phyloP scores from a whole-genome alignment of 1,284 basidiomycete genomes.

The Apiotrichum gracile region DNA sequence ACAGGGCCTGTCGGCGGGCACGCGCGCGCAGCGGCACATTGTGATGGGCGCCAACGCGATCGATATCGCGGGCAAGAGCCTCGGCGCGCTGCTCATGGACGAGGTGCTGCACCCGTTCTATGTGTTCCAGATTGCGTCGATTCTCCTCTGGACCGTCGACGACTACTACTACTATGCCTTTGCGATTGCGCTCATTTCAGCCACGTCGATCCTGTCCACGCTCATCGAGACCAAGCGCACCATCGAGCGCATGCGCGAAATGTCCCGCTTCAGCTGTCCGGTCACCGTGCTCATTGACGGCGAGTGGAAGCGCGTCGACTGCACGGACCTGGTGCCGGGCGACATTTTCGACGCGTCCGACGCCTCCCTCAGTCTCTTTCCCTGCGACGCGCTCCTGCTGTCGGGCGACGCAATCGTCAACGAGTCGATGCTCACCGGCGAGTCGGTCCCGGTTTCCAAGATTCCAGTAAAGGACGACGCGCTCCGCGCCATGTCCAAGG shows the following conservation, averaged over 20 bases:
- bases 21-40: slow-evolving; percentile 60
- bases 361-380: slow-evolving; percentile 67
- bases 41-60: slow-evolving; percentile 86
- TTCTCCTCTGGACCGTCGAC: slow-evolving; percentile 89
- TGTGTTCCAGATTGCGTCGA: slow-evolving; percentile 96
- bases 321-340: slow-evolving; percentile 79
- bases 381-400: slow-evolving; percentile 69
- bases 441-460: slow-evolving; percentile 63
- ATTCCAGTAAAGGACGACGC: slow-evolving; percentile 66
- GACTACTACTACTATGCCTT: slow-evolving; percentile 97
- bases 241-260: slow-evolving; percentile 88
- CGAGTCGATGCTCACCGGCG: slow-evolving; percentile 80
- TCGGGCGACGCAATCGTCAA: slow-evolving; percentile 59
- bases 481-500: slow-evolving; percentile 60
- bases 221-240: slow-evolving; percentile 93
- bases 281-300: slow-evolving; percentile 69
- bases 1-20: slow-evolving; percentile 56
- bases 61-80: slow-evolving; percentile 84
- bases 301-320: slow-evolving; percentile 67
- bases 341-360: slow-evolving; percentile 86
- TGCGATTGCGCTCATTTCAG: slow-evolving; percentile 89
- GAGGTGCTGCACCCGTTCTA: slow-evolving; percentile 96
- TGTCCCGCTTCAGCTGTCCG: slow-evolving; percentile 85
- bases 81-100: slow-evolving; percentile 75
- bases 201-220: slow-evolving; percentile 78